Evolutionary conservation across 2,329 filamentous ascomycete species (phyloP), one percentile per base, ranked within the genome.

Genomic region (Coniochaeta sp.): DNA sequence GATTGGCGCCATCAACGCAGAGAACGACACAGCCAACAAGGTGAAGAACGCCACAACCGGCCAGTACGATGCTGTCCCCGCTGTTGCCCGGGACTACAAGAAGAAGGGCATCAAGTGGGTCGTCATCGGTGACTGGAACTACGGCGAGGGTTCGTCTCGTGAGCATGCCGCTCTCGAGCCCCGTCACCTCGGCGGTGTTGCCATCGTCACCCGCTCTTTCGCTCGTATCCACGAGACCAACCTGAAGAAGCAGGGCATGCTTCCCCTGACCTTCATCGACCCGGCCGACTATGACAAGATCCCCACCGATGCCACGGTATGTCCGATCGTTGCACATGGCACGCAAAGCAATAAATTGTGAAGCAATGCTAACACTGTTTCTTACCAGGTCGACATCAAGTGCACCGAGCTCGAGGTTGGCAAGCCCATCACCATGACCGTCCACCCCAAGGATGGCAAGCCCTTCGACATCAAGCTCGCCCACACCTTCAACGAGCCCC

Each of bases 221-320:
- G 95, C 95, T 72, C 95, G 95, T 89, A 99, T 99, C 74, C 95
- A 99, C 85, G 95, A 99, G 85, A 99, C 95, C 83, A 99, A 99
- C 87, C 81, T 99, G 82, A 99, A 99, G 91, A 99, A 99, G 89
- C 95, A 99, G 87, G 95, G 95, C 80, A 97, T 99, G 93, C 90
- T 99, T 80, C 95, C 95, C 71, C 85, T 99, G 66, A 98, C 93
- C 70, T 99, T 99, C 81, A 79, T 86, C 61, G 88, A 98, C 74
- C 93, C 93, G 60, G 93, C 89, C 74, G 95, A 99, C 78, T 99
- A 99, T 78, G 95, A 99, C 77, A 96, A 91, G 86, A 93, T 99
- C 77, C 86, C 89, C 74, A 90, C 92, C 67, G 88, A 95, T 63
- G 95, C 96, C 83, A 93, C 89, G 80, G 87, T 82, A 72, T 68